Evolutionary conservation across 2,329 filamentous ascomycete genomes (phyloP).

Genomic region (Bipolaris victoriae): DNA sequence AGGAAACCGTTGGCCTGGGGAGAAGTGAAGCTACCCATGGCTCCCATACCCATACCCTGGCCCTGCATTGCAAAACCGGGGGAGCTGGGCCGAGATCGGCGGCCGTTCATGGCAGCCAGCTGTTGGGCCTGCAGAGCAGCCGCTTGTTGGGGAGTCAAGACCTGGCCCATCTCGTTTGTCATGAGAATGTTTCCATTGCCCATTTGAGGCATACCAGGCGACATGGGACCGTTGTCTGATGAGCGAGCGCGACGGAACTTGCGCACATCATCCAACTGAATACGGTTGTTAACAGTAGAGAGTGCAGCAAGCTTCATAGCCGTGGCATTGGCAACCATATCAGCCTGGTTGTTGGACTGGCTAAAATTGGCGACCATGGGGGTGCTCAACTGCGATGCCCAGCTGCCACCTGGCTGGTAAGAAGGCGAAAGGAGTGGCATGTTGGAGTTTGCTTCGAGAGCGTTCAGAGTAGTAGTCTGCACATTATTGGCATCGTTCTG

Average conservation of each 20-base stretch:
- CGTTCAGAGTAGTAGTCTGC: conserved; percentile 81
- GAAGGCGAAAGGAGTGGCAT: conserved; percentile 82
- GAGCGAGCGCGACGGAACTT: conserved; percentile 94
- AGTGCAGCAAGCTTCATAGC: conserved; percentile 98
- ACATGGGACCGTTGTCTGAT: conserved; percentile 75
- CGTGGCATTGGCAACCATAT: conserved; percentile 98
- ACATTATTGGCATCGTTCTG: conserved; percentile 70
- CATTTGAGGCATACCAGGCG: conserved; percentile 66
- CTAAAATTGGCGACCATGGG: conserved; percentile 89
- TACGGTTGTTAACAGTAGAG: conserved; percentile 97
- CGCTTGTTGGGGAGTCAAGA: conserved; percentile 68
- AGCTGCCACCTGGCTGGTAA: conserved; percentile 83
- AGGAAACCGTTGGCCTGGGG: conserved; percentile 95
- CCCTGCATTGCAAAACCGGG: conserved; percentile 82
- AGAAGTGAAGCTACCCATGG: conserved; percentile 74
- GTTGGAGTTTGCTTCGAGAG: conserved; percentile 73
- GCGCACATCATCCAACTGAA: conserved; percentile 93
- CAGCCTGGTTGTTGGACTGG: conserved; percentile 73
- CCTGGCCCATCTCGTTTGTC: conserved; percentile 91
- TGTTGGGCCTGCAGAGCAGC: conserved; percentile 71
- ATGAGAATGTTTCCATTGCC: conserved; percentile 83
- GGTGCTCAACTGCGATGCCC: conserved; percentile 98
- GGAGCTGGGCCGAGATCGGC: conserved; percentile 86
- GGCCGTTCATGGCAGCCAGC: conserved; percentile 77
- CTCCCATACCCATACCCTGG: conserved; percentile 59